These are phyloP conservation scores for Sphaerobolus stellatus DNA, from an alignment of 1,284 basidiomycete species.

Conservation along the genomic window DNA sequence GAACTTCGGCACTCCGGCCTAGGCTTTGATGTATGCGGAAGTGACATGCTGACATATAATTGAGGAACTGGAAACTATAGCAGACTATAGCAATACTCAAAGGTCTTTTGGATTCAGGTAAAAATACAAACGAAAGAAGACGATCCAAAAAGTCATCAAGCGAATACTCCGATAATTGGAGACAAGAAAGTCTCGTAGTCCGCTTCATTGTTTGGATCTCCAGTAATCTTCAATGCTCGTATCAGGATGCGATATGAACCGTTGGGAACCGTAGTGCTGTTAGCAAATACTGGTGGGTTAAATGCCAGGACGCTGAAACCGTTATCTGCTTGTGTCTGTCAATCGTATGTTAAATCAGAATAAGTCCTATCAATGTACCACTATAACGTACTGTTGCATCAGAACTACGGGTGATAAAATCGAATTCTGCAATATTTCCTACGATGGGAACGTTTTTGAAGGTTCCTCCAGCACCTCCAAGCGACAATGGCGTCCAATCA, in stretches of 20 bases:
- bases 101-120: no score
- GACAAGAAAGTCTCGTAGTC: slow-evolving; percentile 61
- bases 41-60: no score
- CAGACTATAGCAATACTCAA: no score
- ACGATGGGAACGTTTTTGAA: slow-evolving; percentile 41
- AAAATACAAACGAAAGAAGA: no score
- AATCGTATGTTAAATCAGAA: not conserved
- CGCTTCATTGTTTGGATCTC: slow-evolving; percentile 47
- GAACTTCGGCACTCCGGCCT: no score
- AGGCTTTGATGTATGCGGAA: no score
- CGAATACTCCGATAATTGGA: slow-evolving; percentile 33
- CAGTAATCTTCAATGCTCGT: slow-evolving; percentile 58
- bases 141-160: no score
- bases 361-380: not conserved
- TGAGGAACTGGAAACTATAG: no score
- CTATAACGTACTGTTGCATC: slow-evolving; percentile 32
- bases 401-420: slow-evolving; percentile 39
- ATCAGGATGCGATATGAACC: slow-evolving; percentile 61
- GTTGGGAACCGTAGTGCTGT: slow-evolving; percentile 58
- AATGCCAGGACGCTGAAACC: slow-evolving; percentile 42
- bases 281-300: slow-evolving; percentile 45
- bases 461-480: slow-evolving; percentile 16
- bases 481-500: not conserved
- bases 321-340: slow-evolving; percentile 29
- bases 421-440: slow-evolving; percentile 38